Base-by-base conservation (phyloP, 441 rosid species). In the Codiaeum variegatum region DNA sequence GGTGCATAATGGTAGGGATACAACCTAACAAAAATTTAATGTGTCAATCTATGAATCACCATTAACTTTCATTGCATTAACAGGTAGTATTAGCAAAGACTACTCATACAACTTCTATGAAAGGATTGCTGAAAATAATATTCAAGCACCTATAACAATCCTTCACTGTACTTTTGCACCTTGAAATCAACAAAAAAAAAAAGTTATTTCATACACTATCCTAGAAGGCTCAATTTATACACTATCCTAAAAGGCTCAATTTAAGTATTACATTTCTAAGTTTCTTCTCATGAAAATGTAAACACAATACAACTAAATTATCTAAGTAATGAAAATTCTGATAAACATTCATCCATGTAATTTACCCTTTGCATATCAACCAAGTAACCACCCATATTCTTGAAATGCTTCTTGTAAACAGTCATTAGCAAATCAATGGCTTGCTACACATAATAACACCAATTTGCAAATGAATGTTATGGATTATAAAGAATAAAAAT, bases 1-100 rank as follows among this genome's bases (percentile, higher is more conserved):
- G 99, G 99, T 21, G 99, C 99, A 83, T 92, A 92, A 76, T 94
- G 97, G 74, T 92, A 94, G 5, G 98, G 99, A 81, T 90, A 94
- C 83, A 88, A 95, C 99, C 99, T 95, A 89, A 73, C 42, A 38
- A 38, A 38, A 38, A 0, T 38, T 38, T 9, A 74, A 76, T 18
- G 52, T 11, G 26, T 23, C 3, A 29, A 18, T 54, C 62, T 38
- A 6, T 65, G n/a, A 38, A 38, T 38, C n/a, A 34, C 10, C 26
- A 10, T 12, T 46, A 46, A 46, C 51, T 16, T 12, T 3, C 51
- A 15, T 46, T 4, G 51, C 51, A 46, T 1, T 6, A 46, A 12
- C 16, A 19, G 19, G 51, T 46, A 12, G 19, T 12, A 38, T 38
- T 46, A 42, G 3, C 51, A 12, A 46, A 15, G 19, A 46, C 5